Percentiles rank a stretch among this genome's conserved stretches.
These are phyloP conservation scores for Suhomyces atakaporum DNA, from an alignment of 1,139 yeast species.

Conservation along the genomic window DNA sequence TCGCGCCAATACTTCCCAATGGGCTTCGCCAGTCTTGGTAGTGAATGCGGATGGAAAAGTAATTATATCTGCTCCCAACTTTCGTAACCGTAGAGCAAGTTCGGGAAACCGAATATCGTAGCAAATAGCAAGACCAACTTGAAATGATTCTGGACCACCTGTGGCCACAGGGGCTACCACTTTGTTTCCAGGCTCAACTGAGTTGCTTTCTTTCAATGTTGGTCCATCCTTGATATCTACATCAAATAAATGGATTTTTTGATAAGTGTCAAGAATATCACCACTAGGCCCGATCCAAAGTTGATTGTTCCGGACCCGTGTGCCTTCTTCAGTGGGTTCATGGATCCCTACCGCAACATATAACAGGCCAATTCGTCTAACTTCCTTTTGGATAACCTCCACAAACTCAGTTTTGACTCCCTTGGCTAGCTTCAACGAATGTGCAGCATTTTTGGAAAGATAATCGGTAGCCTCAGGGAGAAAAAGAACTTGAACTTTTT, in stretches of 20 bases:
- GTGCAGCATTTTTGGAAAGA: constrained; percentile 67
- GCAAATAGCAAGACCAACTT: constrained; percentile 75
- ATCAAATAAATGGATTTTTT: constrained; percentile 86
- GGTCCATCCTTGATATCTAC: constrained; percentile 80
- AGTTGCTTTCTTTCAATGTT: constrained; percentile 68
- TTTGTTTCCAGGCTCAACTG: constrained; percentile 76
- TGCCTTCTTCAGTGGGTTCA: constrained; percentile 54
- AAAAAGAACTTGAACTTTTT: constrained; percentile 66
- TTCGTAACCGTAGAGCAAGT: constrained; percentile 61
- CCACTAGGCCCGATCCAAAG: constrained; percentile 72
- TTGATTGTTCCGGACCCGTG: constrained; percentile 67
- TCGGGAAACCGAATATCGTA: constrained; percentile 92
- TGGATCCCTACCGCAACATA: constrained; percentile 71
- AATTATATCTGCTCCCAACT: constrained; percentile 73
- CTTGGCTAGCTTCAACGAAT: constrained; percentile 61
- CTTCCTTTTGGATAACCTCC: constrained; percentile 47
- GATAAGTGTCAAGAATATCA: constrained; percentile 64
- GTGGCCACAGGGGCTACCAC: constrained; percentile 54
- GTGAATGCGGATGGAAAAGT: constrained; percentile 94
- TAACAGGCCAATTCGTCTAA: constrained; percentile 38
- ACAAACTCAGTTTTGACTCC: constrained; percentile 55
- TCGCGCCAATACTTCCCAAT: constrained; percentile 79
- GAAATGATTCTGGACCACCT: constrained; percentile 52
- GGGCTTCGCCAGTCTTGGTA: constrained; percentile 85
- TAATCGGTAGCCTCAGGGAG: constrained; percentile 95